phyloP scores from a whole-genome alignment of 2,329 filamentous ascomycete genomes.

The Zymoseptoria crescenta region DNA sequence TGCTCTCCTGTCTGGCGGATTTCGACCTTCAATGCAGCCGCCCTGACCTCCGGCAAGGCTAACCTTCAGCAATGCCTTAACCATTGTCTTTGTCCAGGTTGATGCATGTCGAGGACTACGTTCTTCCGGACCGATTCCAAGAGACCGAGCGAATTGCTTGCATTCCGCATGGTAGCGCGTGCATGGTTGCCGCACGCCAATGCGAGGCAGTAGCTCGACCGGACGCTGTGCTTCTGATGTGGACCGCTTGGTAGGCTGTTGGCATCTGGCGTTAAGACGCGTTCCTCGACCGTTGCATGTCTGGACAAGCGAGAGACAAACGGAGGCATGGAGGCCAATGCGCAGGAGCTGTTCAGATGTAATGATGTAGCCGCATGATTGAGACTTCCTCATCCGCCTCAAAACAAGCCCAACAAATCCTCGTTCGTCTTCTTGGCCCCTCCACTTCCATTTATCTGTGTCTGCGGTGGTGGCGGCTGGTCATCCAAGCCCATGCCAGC shows the following conservation, averaged over 20 bases:
- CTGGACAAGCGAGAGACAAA: no score
- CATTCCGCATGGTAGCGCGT: neutral
- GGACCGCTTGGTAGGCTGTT: no score
- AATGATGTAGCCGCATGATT: neutral
- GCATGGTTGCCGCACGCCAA: neutral
- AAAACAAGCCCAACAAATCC: slow-evolving; percentile 50
- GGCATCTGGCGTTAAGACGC: no score
- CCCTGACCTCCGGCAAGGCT: no score
- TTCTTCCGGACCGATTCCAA: no score
- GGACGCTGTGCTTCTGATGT: no score
- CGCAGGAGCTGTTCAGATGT: neutral
- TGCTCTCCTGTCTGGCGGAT: neutral
- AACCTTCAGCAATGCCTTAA: no score
- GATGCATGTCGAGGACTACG: no score
- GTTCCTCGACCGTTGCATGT: no score
- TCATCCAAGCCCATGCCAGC: slow-evolving; percentile 68
- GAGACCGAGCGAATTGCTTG: neutral
- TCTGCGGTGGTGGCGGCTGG: slow-evolving; percentile 57
- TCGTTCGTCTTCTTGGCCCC: slow-evolving; percentile 42
- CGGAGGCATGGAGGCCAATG: neutral
- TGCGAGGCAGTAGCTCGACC: no score
- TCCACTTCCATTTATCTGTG: slow-evolving; percentile 46
- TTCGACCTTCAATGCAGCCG: no score
- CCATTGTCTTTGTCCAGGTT: no score
- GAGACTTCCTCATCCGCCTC: slow-evolving; percentile 3